Base-by-base conservation (phyloP, 345 rosid species). In the Erysimum cheiranthoides region DNA sequence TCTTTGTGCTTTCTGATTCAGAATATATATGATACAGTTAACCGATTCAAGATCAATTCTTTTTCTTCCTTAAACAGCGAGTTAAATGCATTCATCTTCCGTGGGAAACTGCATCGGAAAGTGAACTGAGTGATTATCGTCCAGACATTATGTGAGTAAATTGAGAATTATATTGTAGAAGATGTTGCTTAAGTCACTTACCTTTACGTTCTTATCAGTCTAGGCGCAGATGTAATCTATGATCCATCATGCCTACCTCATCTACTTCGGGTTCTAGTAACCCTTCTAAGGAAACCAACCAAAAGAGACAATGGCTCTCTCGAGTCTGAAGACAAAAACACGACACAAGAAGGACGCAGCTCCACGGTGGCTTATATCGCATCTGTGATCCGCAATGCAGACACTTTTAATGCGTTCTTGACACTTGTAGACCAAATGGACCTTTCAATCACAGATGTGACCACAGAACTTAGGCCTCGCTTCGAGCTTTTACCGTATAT, bases 191-290 rank as follows among this genome's bases (percentile, higher is more conserved):
- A 49, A 65, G 61, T 35, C 67, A 49, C 21, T 72, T 58, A 71
- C 11, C 31, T 5, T 30, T 40, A 4, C 12, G 13, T 28, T 42
- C 16, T 14, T 59, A 78, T 64, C 85, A 87, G 97, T 75, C 70
- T 93, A 71, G 97, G 96, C 6, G 98, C 96, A 39, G 96, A 91
- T 73, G 84, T 93, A 53, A 85, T 91, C 52, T 93, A 93, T 67
- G 84, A 93, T 82, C 92, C 86, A 4, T 73, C 84, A 40, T 90
- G 93, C 75, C 84, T 90, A 30, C 97, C 95, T 0, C 80, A 90
- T 81, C 86, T 94, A 27, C 82, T 90, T 74, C 83, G 79, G 21
- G 76, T 89, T 36, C 82, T 94, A 14, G 82, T 79, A 64, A 74
- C 84, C 73, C 88, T 91, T 49, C 64, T 91, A 81, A 84, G 71